Evolutionary conservation across 305 asterid species (phyloP).

Genomic region (Petunia hybrid): DNA sequence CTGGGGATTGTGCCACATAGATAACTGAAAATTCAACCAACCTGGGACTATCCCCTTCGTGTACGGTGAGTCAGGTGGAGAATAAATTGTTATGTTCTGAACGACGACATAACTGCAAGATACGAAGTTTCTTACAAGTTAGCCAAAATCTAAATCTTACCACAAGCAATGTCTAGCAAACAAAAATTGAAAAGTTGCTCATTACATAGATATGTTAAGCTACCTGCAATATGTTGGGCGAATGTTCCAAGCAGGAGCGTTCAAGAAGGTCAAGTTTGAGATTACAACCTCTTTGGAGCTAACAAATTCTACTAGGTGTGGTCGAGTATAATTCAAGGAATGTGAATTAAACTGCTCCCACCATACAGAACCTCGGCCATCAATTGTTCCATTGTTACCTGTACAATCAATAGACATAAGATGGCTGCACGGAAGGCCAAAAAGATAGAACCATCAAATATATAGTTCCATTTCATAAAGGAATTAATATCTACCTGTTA

Average conservation of each 20-base stretch:
- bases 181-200: too few relatives aligned
- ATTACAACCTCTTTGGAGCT: slow-evolving; percentile 63
- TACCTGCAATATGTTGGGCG: slow-evolving; percentile 81
- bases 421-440: not conserved
- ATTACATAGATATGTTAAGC: too few relatives aligned
- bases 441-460: not conserved
- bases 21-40: slow-evolving; percentile 34
- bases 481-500: slow-evolving; percentile 55
- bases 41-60: slow-evolving; percentile 87
- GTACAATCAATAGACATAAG: slow-evolving; percentile 36
- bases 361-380: slow-evolving; percentile 86
- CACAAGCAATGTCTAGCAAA: too few relatives aligned
- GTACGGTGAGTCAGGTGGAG: slow-evolving; percentile 74
- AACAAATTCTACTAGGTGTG: slow-evolving; percentile 72
- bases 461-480: not conserved
- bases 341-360: slow-evolving; percentile 61
- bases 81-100: slow-evolving; percentile 69
- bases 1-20: not conserved
- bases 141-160: not conserved
- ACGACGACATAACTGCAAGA: slow-evolving; percentile 73
- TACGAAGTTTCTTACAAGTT: not conserved
- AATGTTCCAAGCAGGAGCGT: slow-evolving; percentile 81
- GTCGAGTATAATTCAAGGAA: slow-evolving; percentile 76
- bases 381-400: slow-evolving; percentile 86
- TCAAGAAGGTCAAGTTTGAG: slow-evolving; percentile 75